Conservation (phyloP, 192 early-diverging fungal species). For the Backusella tuberculispora region DNA sequence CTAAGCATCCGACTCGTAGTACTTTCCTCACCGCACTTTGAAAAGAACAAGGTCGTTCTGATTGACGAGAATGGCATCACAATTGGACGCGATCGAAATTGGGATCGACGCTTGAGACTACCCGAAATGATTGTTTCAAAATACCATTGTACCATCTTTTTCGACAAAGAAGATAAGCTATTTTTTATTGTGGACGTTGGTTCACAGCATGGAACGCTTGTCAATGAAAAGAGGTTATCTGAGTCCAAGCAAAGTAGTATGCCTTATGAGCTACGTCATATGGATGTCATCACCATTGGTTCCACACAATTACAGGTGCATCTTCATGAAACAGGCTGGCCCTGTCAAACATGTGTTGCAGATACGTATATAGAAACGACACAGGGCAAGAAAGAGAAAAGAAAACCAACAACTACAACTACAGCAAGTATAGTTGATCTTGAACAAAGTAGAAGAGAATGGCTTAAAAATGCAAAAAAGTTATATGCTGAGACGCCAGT, state of each 20-base stretch:
- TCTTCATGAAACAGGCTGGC: constrained; percentile 57
- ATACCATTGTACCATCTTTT: constrained; percentile 64
- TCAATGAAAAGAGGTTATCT: constrained; percentile 69
- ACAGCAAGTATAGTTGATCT: constrained; percentile 21
- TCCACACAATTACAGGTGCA: constrained; percentile 65
- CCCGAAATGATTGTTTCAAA: constrained; percentile 67
- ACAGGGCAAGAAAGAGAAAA: constrained; percentile 33
- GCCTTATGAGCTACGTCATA: constrained; percentile 58
- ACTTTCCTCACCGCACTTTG: constrained; percentile 49
- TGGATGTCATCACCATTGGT: constrained; percentile 62
- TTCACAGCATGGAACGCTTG: constrained; percentile 77
- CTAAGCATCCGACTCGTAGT: constrained; percentile 63
- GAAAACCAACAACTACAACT: not conserved
- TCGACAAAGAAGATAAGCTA: not conserved
- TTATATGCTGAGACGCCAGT: not conserved
- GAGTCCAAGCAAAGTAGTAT: constrained; percentile 63
- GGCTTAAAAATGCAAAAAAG: constrained; percentile 36
- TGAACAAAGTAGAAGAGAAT: constrained; percentile 36
- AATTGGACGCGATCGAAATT: constrained; percentile 63
- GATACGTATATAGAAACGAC: constrained; percentile 57
- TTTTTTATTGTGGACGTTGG: constrained; percentile 62
- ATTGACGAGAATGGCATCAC: constrained; percentile 59
- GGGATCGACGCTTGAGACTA: constrained; percentile 58
- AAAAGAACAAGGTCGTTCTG: constrained; percentile 51
- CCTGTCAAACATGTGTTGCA: constrained; percentile 64